Conservation (phyloP, 2,329 filamentous ascomycete genomes). For the Fusarium floridanum region DNA sequence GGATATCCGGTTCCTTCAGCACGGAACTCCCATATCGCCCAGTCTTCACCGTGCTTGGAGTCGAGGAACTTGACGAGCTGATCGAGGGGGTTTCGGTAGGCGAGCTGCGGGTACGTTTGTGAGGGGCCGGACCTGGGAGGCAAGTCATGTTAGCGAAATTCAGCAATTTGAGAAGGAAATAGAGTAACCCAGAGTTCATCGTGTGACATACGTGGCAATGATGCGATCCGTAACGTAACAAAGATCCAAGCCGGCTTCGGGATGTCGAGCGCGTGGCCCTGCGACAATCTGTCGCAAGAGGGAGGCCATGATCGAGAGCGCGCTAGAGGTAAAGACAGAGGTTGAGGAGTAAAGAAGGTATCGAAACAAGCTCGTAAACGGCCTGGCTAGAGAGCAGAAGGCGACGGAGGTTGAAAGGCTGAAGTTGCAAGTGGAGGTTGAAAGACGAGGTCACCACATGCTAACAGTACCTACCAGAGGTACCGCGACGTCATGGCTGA, state of each 20-base stretch:
- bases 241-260: slow-evolving; percentile 90
- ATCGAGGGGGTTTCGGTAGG: slow-evolving; percentile 94
- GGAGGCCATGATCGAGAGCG: slow-evolving; percentile 68
- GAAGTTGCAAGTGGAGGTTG: neutral
- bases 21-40: slow-evolving; percentile 98
- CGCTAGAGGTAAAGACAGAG: neutral
- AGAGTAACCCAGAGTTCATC: neutral
- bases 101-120: slow-evolving; percentile 88
- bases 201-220: slow-evolving; percentile 66
- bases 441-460: neutral
- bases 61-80: slow-evolving; percentile 90
- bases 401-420: slow-evolving; percentile 14
- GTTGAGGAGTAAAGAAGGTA: neutral
- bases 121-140: slow-evolving; percentile 85
- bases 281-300: slow-evolving; percentile 93
- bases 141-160: slow-evolving; percentile 20
- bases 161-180: neutral
- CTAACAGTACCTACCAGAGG: neutral
- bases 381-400: neutral
- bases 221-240: slow-evolving; percentile 94
- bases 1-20: slow-evolving; percentile 97
- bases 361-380: neutral
- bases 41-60: slow-evolving; percentile 82
- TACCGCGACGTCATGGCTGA: slow-evolving; percentile 43
- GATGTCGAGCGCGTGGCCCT: slow-evolving; percentile 84